Evolutionary conservation across 129 eudicot species (phyloP).

Genomic region (Flaveria trinervia): DNA sequence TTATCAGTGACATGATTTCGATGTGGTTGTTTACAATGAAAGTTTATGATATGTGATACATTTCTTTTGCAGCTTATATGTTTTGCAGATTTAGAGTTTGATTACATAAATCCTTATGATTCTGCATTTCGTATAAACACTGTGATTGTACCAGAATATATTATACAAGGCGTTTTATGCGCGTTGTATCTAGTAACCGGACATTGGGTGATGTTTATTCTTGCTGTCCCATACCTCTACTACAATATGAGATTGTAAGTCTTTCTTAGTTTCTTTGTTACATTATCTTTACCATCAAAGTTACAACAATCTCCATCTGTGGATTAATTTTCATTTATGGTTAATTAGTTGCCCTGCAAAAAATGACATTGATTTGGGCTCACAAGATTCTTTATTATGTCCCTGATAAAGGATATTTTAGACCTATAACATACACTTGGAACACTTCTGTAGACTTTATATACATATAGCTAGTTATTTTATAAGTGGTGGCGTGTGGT

Average conservation of each 20-base stretch:
- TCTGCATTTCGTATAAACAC: constrained; percentile 74
- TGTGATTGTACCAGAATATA: constrained; percentile 64
- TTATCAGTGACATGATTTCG: not conserved
- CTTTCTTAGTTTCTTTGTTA: not conserved
- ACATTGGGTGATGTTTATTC: constrained; percentile 82
- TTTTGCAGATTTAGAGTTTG: constrained; percentile 85
- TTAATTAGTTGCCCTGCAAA: no score
- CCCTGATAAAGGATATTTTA: no score
- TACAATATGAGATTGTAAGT: constrained; percentile 76
- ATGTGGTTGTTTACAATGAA: not conserved
- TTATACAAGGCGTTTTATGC: constrained; percentile 65
- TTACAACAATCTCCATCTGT: not conserved
- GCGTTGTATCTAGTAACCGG: constrained; percentile 65
- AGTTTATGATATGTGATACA: not conserved
- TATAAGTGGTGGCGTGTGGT: not conserved
- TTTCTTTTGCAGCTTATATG: constrained; percentile 70
- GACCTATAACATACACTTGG: not conserved
- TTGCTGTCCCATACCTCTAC: constrained; percentile 69
- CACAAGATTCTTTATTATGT: no score
- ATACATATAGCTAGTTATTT: not conserved
- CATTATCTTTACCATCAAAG: no score
- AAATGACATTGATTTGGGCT: no score
- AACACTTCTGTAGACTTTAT: not conserved
- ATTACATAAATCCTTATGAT: constrained; percentile 92
- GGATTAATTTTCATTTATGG: not conserved